phyloP scores from a whole-genome alignment of 345 rosid genomes.

The Syzygium jambos region DNA sequence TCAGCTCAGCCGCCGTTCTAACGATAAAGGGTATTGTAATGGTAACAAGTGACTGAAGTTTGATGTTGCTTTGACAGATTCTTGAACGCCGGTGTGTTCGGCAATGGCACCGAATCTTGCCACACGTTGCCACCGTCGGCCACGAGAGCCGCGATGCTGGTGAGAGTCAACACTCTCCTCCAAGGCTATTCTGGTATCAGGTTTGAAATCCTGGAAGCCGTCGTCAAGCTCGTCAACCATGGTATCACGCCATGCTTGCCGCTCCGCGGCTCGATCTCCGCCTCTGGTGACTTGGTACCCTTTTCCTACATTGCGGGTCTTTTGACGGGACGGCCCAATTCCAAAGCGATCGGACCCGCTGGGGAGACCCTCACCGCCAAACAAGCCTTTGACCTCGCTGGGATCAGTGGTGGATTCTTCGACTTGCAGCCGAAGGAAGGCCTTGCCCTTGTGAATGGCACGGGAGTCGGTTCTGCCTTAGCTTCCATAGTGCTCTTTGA shows the following conservation, averaged over 20 bases:
- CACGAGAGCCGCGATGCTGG: conserved; percentile 72
- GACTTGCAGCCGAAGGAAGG: conserved; percentile 42
- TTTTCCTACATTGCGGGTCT: conserved; percentile 63
- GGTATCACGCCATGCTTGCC: conserved; percentile 69
- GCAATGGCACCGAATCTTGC: conserved; percentile 46
- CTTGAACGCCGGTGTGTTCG: conserved; percentile 65
- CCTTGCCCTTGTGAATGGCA: conserved; percentile 38
- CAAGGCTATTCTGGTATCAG: conserved; percentile 75
- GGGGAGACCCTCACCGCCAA: conserved; percentile 32
- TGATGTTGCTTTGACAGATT: conserved; percentile 17
- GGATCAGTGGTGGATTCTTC: conserved; percentile 23
- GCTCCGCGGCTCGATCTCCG: conserved; percentile 63
- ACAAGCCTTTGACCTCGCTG: conserved; percentile 43
- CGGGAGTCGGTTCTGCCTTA: conserved; percentile 33
- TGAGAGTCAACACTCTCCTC: conserved; percentile 64
- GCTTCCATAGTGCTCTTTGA: conserved; percentile 50
- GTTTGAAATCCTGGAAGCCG: conserved; percentile 65
- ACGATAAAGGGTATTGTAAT: background rate
- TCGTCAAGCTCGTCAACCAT: conserved; percentile 46
- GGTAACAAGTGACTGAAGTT: background rate
- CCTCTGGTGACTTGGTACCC: conserved; percentile 73
- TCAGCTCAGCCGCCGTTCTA: background rate
- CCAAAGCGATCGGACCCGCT: conserved; percentile 53
- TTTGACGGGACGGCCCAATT: conserved; percentile 54
- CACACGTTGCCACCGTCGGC: conserved; percentile 57